Conservation (phyloP, 1,284 basidiomycete genomes). For the Athelia sp. region DNA sequence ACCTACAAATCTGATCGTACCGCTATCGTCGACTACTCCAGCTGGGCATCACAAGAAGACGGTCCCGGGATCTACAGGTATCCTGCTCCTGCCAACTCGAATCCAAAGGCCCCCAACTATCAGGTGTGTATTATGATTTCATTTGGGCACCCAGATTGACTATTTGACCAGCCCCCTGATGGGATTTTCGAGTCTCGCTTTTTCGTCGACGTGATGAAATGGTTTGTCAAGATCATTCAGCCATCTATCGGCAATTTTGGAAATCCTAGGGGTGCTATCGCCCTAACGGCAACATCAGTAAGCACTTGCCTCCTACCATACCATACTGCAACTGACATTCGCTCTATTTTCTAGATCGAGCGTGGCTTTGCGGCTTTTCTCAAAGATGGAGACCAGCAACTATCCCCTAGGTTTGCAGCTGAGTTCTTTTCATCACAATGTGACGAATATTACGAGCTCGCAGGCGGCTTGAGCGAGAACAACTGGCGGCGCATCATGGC, state of each 20-base stretch:
- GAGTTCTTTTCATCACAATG: no score
- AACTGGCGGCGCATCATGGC: no score
- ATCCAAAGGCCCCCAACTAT: no score
- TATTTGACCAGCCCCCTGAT: not conserved
- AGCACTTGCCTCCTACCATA: no score
- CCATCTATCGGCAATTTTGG: not conserved
- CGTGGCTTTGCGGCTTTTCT: no score
- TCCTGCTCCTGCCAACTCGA: not conserved
- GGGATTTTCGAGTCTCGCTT: not conserved
- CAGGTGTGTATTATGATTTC: not conserved
- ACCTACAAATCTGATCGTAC: not conserved
- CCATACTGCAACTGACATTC: no score
- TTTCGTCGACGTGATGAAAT: not conserved
- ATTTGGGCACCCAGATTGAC: not conserved
- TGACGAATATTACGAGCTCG: no score
- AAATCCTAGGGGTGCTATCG: not conserved
- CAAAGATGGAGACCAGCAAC: no score
- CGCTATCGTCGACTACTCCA: not conserved
- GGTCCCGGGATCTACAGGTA: not conserved
- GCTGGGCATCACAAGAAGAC: not conserved
- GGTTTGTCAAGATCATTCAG: not conserved
- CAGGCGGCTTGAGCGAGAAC: no score
- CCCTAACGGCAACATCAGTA: not conserved
- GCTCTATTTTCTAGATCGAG: no score
- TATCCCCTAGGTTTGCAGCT: no score